Evolutionary conservation across 306 rosid species (phyloP).

Genomic region (Prunus davidiana): DNA sequence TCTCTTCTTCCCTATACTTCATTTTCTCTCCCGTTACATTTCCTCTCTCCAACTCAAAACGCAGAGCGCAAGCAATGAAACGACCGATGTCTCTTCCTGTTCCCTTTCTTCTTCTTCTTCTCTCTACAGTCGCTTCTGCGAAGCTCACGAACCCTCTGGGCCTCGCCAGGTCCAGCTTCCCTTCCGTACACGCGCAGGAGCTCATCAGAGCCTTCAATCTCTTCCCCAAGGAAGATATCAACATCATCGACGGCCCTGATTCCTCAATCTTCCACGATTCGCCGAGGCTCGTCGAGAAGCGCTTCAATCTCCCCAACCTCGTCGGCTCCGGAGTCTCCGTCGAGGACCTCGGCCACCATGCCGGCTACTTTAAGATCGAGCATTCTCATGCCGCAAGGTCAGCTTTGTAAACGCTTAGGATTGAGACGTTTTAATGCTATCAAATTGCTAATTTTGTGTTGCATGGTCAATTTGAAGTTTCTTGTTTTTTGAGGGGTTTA

Average conservation of each 20-base stretch:
- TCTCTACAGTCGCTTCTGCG: constrained; percentile 33
- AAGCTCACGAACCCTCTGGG: constrained; percentile 16
- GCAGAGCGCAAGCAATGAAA: constrained; percentile 28
- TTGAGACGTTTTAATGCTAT: not conserved
- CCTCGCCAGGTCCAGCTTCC: constrained; percentile 34
- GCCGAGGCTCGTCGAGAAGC: constrained; percentile 67
- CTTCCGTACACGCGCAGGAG: constrained; percentile 45
- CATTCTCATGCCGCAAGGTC: constrained; percentile 85
- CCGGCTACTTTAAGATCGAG: constrained; percentile 79
- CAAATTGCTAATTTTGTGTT: not conserved
- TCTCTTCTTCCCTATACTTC: not conserved
- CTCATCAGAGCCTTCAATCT: constrained; percentile 66
- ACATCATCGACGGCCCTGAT: constrained; percentile 37
- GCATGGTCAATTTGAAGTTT: not conserved
- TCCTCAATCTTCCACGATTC: not conserved
- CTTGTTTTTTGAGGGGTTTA: not conserved
- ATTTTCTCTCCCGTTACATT: not conserved
- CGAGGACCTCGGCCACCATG: constrained; percentile 83
- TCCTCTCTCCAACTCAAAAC: not conserved
- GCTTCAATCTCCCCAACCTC: constrained; percentile 54
- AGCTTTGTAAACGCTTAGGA: not conserved
- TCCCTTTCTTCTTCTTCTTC: constrained; percentile 12
- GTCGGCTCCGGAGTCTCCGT: constrained; percentile 40
- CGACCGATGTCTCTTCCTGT: constrained; percentile 10
- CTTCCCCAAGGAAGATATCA: constrained; percentile 58